phyloP scores from a whole-genome alignment of 768 basidiomycete genomes.

The Daedalea quercina region DNA sequence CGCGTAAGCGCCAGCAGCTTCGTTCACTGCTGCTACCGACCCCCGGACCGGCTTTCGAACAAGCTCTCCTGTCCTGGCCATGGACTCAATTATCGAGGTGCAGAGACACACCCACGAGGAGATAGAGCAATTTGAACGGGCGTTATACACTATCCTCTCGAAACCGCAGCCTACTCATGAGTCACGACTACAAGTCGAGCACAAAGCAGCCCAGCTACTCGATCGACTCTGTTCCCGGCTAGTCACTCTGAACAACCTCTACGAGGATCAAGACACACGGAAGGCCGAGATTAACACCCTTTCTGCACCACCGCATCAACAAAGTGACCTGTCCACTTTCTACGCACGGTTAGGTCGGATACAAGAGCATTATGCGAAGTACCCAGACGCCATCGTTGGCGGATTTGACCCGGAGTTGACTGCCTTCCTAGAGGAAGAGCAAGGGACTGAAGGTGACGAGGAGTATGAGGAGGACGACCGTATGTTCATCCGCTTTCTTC shows the following conservation, averaged over 20 bases:
- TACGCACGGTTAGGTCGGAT: constrained; percentile 94
- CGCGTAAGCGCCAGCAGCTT: constrained; percentile 2
- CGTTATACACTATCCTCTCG: constrained; percentile 78
- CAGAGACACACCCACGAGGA: constrained; percentile 96
- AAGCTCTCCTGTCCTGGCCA: constrained; percentile 23
- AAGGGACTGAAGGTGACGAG: constrained; percentile 66
- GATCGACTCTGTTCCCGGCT: constrained; percentile 72
- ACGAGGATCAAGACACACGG: constrained; percentile 70
- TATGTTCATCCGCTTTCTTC: constrained; percentile 33
- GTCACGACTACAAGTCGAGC: constrained; percentile 64
- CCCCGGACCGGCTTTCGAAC: not conserved
- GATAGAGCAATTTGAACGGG: constrained; percentile 85
- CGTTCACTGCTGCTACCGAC: not conserved
- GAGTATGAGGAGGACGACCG: constrained; percentile 84
- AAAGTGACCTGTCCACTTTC: constrained; percentile 83
- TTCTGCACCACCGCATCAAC: constrained; percentile 47
- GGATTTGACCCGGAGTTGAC: constrained; percentile 82
- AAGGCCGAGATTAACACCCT: constrained; percentile 61
- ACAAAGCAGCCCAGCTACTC: constrained; percentile 87
- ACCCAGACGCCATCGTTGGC: constrained; percentile 82
- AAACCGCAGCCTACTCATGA: constrained; percentile 59
- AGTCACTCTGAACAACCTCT: constrained; percentile 58
- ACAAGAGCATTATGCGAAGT: constrained; percentile 93
- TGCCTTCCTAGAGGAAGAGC: constrained; percentile 70
- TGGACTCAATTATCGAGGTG: constrained; percentile 94